Base-by-base conservation (phyloP, 108 stramenopile genomes). In the Conticribra guillardii region DNA sequence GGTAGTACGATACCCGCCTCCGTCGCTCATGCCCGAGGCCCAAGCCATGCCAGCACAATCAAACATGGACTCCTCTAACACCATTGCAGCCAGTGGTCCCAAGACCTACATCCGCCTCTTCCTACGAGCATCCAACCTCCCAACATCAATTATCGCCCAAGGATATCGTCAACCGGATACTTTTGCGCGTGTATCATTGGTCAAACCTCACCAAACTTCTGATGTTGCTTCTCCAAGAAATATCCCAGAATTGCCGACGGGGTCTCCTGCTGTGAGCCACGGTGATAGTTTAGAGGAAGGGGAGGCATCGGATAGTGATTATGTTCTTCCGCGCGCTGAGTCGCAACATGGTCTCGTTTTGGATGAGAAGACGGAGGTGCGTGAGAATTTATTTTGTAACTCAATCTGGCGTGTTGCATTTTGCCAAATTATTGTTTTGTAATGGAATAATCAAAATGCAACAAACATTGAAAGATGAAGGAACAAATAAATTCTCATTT, bases 121-220 rank as follows among this genome's bases (percentile, higher is more conserved):
- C 19, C 75, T 76, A 4, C 61, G 67, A 1, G 67, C 67, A 32
- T 19, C 26, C 26, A 49, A 32, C 31, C 53, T 76, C 14, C 54
- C 75, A 0, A 63, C 11, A 14, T 54, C 60, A 15, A 2, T 62
- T 8, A 49, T 37, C 5, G 19, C 29, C 0, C 60, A 57, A 31
- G 62, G 61, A 62, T 62, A 48, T 48, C 46, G 61, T 44, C 74
- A 76, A 33, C 74, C 74, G 19, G 60, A 68, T 49, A 47, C 67
- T 7, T 53, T 62, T 8, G 66, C 66, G 9, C 26, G 54, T 18
- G 54, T 76, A 15, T 55, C 60, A 21, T 21, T 55, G 19, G 1
- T 57, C 15, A 21, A 4, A 3, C 30, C 56, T n/a, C 30, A 29
- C 4, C 19, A 28, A 57, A 57, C 8, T 41, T 41, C 5, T 41